Evolutionary conservation across 495 filamentous ascomycete genomes (phyloP).

Genomic region (Niebla homalea): DNA sequence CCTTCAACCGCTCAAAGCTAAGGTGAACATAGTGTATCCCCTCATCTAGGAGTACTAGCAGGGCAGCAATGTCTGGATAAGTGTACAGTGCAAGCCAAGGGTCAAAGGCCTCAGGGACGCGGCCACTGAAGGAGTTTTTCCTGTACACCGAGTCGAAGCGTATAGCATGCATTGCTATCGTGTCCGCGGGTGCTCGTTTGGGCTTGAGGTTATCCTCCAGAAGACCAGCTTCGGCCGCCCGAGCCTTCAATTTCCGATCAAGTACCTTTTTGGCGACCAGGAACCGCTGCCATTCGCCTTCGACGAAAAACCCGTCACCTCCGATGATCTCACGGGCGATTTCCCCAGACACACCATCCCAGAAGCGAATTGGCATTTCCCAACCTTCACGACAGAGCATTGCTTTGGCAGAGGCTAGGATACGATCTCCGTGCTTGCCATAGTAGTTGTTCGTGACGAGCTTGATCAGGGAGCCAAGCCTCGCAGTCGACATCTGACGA

Average conservation of each 20-base stretch:
- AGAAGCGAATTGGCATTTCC: constrained; percentile 42
- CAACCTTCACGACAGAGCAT: constrained; percentile 49
- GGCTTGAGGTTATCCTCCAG: constrained; percentile 22
- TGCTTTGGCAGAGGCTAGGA: constrained; percentile 42
- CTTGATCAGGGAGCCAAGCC: constrained; percentile 32
- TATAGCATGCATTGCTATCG: constrained; percentile 29
- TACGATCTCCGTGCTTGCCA: constrained; percentile 39
- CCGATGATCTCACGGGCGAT: constrained; percentile 44
- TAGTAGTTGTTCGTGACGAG: constrained; percentile 49
- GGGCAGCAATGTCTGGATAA: constrained; percentile 38
- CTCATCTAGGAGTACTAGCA: constrained; percentile 42
- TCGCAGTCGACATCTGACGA: constrained; percentile 36
- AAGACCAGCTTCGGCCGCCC: constrained; percentile 30
- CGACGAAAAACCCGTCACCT: constrained; percentile 47
- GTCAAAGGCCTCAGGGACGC: constrained; percentile 28
- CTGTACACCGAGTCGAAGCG: constrained; percentile 36
- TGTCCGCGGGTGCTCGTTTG: constrained; percentile 25
- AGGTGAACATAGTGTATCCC: constrained; percentile 51
- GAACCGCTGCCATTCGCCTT: constrained; percentile 46
- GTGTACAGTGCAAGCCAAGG: constrained; percentile 34
- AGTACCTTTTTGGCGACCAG: constrained; percentile 39
- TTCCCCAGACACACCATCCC: constrained; percentile 46
- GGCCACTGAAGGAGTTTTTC: constrained; percentile 22
- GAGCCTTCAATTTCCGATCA: constrained; percentile 34
- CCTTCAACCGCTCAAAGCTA: constrained; percentile 44